A percentile compares a stretch with the other conserved stretches of the same genome.
These are phyloP conservation scores for Phytophthora multivora DNA, from an alignment of 352 stramenopile genomes.

Conservation along the genomic window DNA sequence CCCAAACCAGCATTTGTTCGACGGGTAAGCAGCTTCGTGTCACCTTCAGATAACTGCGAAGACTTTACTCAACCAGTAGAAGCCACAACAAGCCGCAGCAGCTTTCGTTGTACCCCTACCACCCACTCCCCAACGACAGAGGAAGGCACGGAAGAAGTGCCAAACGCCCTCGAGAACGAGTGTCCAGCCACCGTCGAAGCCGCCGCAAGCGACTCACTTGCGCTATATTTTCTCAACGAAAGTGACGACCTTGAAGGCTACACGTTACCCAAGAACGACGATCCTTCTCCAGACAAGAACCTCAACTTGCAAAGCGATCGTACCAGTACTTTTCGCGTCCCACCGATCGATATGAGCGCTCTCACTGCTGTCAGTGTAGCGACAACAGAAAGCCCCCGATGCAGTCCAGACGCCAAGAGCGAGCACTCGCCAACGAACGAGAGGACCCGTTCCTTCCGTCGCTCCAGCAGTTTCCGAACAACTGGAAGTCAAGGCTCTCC, in stretches of 20 bases:
- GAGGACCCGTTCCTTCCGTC: constrained; percentile 1
- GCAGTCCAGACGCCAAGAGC: not conserved
- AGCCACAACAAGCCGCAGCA: constrained; percentile 10
- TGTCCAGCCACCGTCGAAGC: no score
- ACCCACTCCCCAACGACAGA: constrained; percentile 1
- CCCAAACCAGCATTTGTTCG: constrained; percentile 22
- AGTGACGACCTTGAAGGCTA: no score
- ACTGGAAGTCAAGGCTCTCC: not conserved
- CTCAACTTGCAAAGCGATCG: not conserved
- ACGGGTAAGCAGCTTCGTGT: constrained; percentile 16
- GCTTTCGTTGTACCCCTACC: constrained; percentile 7
- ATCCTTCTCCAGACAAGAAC: not conserved
- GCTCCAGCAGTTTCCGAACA: constrained; percentile 18
- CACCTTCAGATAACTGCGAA: constrained; percentile 6
- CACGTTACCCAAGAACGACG: not conserved
- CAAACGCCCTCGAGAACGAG: not conserved
- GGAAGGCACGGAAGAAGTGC: not conserved
- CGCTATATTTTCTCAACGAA: not conserved
- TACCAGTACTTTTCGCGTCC: constrained; percentile 10
- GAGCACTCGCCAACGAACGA: not conserved
- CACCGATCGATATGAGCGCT: constrained; percentile 20
- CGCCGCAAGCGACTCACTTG: no score
- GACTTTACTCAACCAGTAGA: constrained; percentile 6
- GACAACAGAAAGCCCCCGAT: no score
- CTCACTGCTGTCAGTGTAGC: not conserved